Base-by-base conservation (phyloP, 495 filamentous ascomycete species). In the Penicillium verhagenii region DNA sequence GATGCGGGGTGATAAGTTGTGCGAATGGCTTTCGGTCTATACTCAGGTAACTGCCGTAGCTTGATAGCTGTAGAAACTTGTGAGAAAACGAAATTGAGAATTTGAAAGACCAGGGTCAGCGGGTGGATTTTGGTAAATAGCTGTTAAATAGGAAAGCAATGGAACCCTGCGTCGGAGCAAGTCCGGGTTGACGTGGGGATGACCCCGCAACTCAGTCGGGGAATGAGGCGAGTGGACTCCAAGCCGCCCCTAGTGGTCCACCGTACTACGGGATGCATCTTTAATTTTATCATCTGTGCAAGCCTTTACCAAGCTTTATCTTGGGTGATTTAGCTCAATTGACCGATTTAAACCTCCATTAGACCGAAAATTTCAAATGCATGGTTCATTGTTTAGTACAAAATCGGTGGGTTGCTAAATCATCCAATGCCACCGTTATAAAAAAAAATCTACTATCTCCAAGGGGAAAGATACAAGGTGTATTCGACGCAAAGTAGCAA, bases 401-500 rank as follows among this genome's bases (percentile, higher is more conserved):
- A 19, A 26, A 21, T 11, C n/a, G 16, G n/a, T 16, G 23, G 46
- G 18, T 28, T n/a, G 14, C 11, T 35, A n/a, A 14, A 23, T 23
- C 16, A 50, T 31, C 28, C 43, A 16, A 48, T 38, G 47, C 31
- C 31, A 28, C n/a, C 18, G 20, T 14, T 54, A 55, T 58, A 50
- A 52, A 29, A 50, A 52, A 29, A 56, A 53, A 50, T 62, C 52
- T 62, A 58, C 44, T 62, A 58, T 38, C 18, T 31, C 50, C 16
- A 43, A 45, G 45, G 24, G 52, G 23, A 20, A 51, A 38, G 38
- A 21, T 31, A 52, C 50, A 52, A n/a, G 35, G 18, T 37, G 31
- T 52, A 25, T 43, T 52, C 24, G 38, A 20, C 18, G 31, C 8
- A 18, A 52, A 20, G 18, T 20, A 37, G 28, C 45, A 55, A 40